A percentile compares a stretch with the other conserved stretches of the same genome.
These are phyloP conservation scores for Leishmania amazonensis DNA, from an alignment of 208 protist species.

Conservation along the genomic window DNA sequence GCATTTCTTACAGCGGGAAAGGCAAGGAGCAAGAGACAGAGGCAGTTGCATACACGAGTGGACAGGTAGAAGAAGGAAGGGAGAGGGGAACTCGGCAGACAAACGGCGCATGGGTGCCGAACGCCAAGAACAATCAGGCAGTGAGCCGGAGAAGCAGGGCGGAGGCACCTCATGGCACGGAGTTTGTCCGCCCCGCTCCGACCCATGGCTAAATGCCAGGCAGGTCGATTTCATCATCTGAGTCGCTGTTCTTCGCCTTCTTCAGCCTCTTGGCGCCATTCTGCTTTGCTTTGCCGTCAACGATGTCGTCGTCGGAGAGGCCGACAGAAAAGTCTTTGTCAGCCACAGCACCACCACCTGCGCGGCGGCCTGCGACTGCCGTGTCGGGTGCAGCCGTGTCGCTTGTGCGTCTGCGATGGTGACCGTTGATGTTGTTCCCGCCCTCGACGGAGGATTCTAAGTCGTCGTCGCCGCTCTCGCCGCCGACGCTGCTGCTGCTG, in stretches of 20 bases:
- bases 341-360: constrained; percentile 18
- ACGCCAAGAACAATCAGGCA: neutral
- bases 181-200: neutral
- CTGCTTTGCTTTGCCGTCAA: constrained; percentile 23
- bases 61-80: neutral
- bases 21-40: neutral
- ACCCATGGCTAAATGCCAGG: constrained; percentile 53
- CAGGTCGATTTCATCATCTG: constrained; percentile 79
- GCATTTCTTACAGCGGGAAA: neutral
- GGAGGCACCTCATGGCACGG: neutral
- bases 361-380: constrained; percentile 29
- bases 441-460: constrained; percentile 25
- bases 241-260: constrained; percentile 43
- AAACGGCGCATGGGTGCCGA: neutral
- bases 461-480: constrained; percentile 24
- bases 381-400: constrained; percentile 23
- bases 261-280: constrained; percentile 23
- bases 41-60: neutral
- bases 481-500: constrained; percentile 31
- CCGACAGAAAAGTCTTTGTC: constrained; percentile 38
- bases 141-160: neutral
- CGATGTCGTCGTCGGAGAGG: constrained; percentile 46
- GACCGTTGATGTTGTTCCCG: constrained; percentile 5
- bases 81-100: too few species aligned
- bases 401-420: constrained; percentile 15